A percentile compares a stretch with the other conserved stretches of the same genome.
phyloP scores from a whole-genome alignment of 148 eudicot genomes.

The Silene uniflora region DNA sequence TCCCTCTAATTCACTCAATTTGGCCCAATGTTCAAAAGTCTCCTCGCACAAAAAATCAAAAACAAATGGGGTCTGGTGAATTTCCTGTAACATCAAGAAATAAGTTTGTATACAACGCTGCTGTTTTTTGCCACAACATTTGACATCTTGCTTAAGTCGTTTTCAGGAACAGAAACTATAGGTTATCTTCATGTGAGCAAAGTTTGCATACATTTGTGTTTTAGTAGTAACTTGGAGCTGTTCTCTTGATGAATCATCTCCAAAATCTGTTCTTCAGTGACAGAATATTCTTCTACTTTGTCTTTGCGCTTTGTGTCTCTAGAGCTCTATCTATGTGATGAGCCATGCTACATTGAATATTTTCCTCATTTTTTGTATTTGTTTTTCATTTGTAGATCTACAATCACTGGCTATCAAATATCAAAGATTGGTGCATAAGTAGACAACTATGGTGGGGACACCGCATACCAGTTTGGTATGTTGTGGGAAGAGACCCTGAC shows the following conservation, averaged over 20 bases:
- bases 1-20: background rate
- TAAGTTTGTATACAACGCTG: background rate
- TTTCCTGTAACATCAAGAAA: background rate
- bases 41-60: background rate
- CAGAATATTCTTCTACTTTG: background rate
- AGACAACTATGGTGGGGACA: conserved; percentile 99
- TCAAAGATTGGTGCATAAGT: conserved; percentile 99
- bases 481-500: conserved; percentile 79
- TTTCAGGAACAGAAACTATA: background rate
- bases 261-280: background rate
- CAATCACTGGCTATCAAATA: conserved; percentile 94
- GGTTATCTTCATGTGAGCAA: background rate
- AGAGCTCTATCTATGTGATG: background rate
- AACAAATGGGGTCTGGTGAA: background rate
- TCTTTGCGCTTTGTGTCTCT: background rate
- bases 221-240: background rate
- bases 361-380: conserved; percentile 25
- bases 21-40: background rate
- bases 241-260: conserved; percentile 1
- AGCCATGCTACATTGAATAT: background rate
- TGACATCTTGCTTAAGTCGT: background rate
- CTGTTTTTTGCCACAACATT: background rate
- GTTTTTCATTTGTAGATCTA: conserved; percentile 53
- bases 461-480: conserved; percentile 97
- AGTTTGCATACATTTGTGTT: background rate